These are phyloP conservation scores for Pulveroboletus frians DNA, from an alignment of 768 basidiomycete species.

Conservation along the genomic window DNA sequence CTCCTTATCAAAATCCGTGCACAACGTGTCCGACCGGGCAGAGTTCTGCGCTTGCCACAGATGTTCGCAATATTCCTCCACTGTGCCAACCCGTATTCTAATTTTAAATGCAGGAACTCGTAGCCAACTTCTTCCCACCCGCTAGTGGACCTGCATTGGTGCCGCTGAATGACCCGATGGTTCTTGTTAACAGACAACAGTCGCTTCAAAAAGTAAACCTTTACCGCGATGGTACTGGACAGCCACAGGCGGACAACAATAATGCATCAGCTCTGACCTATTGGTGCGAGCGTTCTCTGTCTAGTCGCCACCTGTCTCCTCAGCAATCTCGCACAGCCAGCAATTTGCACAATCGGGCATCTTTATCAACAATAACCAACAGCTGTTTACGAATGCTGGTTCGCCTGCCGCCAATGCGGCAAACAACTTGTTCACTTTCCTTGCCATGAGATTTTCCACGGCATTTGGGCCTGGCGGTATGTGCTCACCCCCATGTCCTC, in stretches of 20 bases:
- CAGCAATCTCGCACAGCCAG: conserved; percentile 6
- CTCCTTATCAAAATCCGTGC: conserved; percentile 25
- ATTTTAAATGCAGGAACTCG: conserved; percentile 17
- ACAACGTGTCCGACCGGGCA: conserved; percentile 19
- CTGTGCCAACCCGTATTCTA: neutral
- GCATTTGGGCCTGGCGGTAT: conserved; percentile 24
- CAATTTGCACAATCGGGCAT: conserved; percentile 21
- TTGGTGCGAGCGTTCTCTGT: conserved; percentile 11
- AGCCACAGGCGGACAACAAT: conserved; percentile 18
- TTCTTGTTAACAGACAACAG: conserved; percentile 20
- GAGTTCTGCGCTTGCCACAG: conserved; percentile 19
- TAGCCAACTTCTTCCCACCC: conserved; percentile 22
- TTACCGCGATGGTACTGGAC: conserved; percentile 25
- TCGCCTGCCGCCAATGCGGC: conserved; percentile 21
- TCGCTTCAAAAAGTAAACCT: conserved; percentile 26
- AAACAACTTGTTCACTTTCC: conserved; percentile 25
- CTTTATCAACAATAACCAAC: conserved; percentile 22
- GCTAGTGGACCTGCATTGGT: conserved; percentile 21
- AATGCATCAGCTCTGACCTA: conserved; percentile 21
- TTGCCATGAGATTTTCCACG: conserved; percentile 26
- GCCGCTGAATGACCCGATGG: conserved; percentile 26
- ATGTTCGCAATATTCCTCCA: conserved; percentile 7
- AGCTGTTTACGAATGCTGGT: conserved; percentile 10
- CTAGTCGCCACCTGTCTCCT: neutral
- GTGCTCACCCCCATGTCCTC: neutral